phyloP scores from a whole-genome alignment of 208 protist species.

The Phytomonas francai region DNA sequence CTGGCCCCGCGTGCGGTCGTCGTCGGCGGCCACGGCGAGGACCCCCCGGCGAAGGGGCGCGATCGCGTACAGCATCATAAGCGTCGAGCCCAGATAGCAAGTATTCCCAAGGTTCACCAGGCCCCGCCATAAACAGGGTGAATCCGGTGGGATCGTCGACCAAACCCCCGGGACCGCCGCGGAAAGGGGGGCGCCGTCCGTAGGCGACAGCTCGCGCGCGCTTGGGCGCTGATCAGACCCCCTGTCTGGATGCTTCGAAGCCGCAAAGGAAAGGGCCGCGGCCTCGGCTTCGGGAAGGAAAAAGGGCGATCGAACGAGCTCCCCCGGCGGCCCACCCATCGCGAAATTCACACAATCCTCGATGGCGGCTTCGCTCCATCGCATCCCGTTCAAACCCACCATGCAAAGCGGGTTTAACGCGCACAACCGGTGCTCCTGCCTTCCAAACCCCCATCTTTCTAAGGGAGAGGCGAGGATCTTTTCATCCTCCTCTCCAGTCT shows the following conservation, averaged over 20 bases:
- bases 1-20: neutral
- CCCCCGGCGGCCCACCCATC: conserved; percentile 29
- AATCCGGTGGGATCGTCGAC: neutral
- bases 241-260: neutral
- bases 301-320: no score
- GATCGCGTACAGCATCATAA: conserved; percentile 79
- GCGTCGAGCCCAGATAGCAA: conserved; percentile 83
- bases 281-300: no score
- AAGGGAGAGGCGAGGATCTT: no score
- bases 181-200: no score
- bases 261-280: neutral
- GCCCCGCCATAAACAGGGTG: conserved; percentile 51
- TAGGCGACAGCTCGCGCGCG: no score
- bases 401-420: conserved; percentile 43
- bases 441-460: no score
- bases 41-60: conserved; percentile 45
- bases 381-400: conserved; percentile 30
- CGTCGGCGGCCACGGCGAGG: conserved; percentile 19
- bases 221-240: neutral
- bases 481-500: no score
- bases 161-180: no score
- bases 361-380: conserved; percentile 19
- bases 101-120: conserved; percentile 81
- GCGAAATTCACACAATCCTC: conserved; percentile 25
- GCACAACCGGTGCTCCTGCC: conserved; percentile 26